A percentile compares a stretch with the other conserved stretches of the same genome.
phyloP scores from a whole-genome alignment of 495 filamentous ascomycete species.

The Parathielavia appendiculata region DNA sequence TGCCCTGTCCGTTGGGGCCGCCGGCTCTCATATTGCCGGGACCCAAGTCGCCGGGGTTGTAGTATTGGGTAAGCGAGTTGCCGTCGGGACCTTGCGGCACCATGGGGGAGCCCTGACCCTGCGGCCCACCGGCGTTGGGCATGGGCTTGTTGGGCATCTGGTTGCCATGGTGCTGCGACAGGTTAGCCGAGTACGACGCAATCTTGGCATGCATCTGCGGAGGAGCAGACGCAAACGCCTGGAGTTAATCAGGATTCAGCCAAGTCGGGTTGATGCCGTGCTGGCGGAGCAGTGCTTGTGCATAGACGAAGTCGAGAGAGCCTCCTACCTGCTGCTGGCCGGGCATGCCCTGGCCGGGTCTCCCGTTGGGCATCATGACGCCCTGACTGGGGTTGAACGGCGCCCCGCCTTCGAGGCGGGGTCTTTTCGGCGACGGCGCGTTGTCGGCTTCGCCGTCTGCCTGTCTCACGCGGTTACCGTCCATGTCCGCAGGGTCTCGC shows the following conservation, averaged over 20 bases:
- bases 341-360: slow-evolving; percentile 65
- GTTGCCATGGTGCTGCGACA: slow-evolving; percentile 73
- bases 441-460: slow-evolving; percentile 79
- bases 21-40: slow-evolving; percentile 54
- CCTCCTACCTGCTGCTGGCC: slow-evolving; percentile 67
- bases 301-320: slow-evolving; percentile 38
- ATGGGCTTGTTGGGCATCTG: slow-evolving; percentile 68
- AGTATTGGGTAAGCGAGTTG: slow-evolving; percentile 60
- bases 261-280: slow-evolving; percentile 70
- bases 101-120: slow-evolving; percentile 72
- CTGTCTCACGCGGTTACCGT: slow-evolving; percentile 73
- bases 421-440: slow-evolving; percentile 87
- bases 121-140: slow-evolving; percentile 47
- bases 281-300: slow-evolving; percentile 61
- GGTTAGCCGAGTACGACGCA: slow-evolving; percentile 77
- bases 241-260: slow-evolving; percentile 72
- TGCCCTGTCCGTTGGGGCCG: slow-evolving; percentile 48
- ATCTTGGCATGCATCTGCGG: slow-evolving; percentile 69
- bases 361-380: slow-evolving; percentile 70
- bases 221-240: slow-evolving; percentile 59
- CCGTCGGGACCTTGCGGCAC: slow-evolving; percentile 66
- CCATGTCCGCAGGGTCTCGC: slow-evolving; percentile 78
- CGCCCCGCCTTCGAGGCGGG: slow-evolving; percentile 70
- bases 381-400: slow-evolving; percentile 61
- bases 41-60: slow-evolving; percentile 50